These are phyloP conservation scores for Toxoplasma gondii DNA, from an alignment of 169 alveolate species.

Conservation along the genomic window DNA sequence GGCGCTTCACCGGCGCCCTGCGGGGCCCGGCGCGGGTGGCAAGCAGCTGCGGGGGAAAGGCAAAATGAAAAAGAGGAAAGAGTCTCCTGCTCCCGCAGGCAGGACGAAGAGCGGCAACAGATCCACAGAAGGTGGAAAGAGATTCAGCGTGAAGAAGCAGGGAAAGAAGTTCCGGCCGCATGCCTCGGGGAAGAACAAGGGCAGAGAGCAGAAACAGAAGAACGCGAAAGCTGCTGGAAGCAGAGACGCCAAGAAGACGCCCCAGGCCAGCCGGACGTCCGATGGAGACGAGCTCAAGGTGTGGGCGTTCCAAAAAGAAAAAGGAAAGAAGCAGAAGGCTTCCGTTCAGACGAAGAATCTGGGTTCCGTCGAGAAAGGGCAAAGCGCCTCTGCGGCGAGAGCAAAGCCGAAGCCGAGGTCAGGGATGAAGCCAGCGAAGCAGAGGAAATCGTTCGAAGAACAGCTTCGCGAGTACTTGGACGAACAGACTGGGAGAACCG, in stretches of 20 bases:
- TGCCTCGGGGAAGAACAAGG: neutral
- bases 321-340: neutral
- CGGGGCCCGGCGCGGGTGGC: neutral
- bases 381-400: too few species aligned
- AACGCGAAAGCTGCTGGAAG: neutral
- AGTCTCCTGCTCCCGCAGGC: neutral
- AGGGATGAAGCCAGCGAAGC: neutral
- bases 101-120: neutral
- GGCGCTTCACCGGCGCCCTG: neutral
- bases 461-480: neutral
- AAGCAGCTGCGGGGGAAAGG: neutral
- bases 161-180: neutral
- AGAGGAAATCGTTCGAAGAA: constrained; percentile 27
- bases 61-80: neutral
- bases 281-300: neutral
- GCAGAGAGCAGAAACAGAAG: neutral
- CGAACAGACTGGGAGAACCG: neutral
- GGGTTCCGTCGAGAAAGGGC: neutral
- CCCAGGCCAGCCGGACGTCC: neutral
- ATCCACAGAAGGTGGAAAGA: neutral
- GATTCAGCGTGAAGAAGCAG: neutral
- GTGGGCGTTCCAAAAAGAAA: neutral
- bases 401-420: neutral
- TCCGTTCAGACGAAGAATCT: neutral
- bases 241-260: neutral